A percentile compares a stretch with the other conserved stretches of the same genome.
These are phyloP conservation scores for Botrytis deweyae DNA, from an alignment of 2,329 filamentous ascomycete genomes.

Conservation along the genomic window DNA sequence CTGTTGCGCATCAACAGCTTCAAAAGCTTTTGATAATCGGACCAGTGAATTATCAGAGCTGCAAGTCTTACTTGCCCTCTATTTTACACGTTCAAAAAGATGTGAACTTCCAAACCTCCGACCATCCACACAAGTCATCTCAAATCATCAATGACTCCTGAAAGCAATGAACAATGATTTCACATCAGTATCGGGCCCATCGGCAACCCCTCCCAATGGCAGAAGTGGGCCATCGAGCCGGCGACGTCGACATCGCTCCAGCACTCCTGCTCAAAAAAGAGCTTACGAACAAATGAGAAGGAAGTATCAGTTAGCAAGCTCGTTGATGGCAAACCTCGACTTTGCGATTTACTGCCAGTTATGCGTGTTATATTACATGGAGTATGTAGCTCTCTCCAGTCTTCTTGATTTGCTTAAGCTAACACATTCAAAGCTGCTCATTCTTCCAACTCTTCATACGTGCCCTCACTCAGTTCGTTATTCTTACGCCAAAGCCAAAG, in stretches of 20 bases:
- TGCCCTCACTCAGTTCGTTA: slow-evolving; percentile 58
- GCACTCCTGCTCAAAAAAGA: slow-evolving; percentile 34
- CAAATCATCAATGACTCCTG: slow-evolving; percentile 36
- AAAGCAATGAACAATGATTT: slow-evolving; percentile 54
- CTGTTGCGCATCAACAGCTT: slow-evolving; percentile 6
- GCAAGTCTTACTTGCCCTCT: slow-evolving; percentile 12
- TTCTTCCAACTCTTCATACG: slow-evolving; percentile 62
- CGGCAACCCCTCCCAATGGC: slow-evolving; percentile 28
- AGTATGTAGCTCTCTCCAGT: slow-evolving; percentile 49
- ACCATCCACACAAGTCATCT: slow-evolving; percentile 9
- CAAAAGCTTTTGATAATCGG: slow-evolving; percentile 7
- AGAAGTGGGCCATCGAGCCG: slow-evolving; percentile 11
- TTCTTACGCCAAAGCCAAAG: slow-evolving; percentile 58
- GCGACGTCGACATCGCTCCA: slow-evolving; percentile 10
- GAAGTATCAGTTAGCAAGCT: slow-evolving; percentile 53
- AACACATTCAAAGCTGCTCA: slow-evolving; percentile 53
- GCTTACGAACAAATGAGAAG: slow-evolving; percentile 52
- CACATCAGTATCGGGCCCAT: slow-evolving; percentile 38
- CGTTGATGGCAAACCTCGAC: slow-evolving; percentile 61
- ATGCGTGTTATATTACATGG: slow-evolving; percentile 67
- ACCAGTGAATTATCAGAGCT: slow-evolving; percentile 8
- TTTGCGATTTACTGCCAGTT: slow-evolving; percentile 63
- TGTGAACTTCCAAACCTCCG: slow-evolving; percentile 28
- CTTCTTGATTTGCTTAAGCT: not conserved
- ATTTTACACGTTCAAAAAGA: slow-evolving; percentile 22